Evolutionary conservation across 1,284 basidiomycete species (phyloP).

Genomic region (Sanghuangporus sanghuang): DNA sequence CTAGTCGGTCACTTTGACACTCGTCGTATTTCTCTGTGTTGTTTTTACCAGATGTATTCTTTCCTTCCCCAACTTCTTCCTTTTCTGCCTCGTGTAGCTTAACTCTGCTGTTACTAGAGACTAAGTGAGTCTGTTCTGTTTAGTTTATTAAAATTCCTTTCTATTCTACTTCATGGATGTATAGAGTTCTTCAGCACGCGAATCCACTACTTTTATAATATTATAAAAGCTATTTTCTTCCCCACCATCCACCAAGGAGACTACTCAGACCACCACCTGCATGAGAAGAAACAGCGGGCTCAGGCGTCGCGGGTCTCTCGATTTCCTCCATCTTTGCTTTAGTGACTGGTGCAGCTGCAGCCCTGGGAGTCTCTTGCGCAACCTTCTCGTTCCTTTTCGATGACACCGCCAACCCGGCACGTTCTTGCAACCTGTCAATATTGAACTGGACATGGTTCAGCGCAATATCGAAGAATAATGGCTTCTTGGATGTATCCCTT

Average conservation of each 20-base stretch:
- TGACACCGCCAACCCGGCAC: conserved; percentile 51
- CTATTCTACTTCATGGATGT: neutral
- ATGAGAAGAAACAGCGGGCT: conserved; percentile 26
- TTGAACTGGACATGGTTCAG: conserved; percentile 86
- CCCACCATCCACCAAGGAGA: conserved; percentile 54
- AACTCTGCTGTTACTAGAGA: conserved; percentile 1
- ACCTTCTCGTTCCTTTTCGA: conserved; percentile 20
- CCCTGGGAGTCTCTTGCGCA: neutral
- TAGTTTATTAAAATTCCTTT: neutral
- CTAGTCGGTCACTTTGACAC: conserved; percentile 20
- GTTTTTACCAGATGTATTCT: neutral
- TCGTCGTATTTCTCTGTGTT: neutral
- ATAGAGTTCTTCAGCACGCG: neutral
- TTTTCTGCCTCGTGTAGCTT: conserved; percentile 7
- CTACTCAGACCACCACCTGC: conserved; percentile 35
- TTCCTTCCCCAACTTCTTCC: neutral
- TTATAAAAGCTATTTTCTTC: conserved; percentile 28
- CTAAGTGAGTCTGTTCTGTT: neutral
- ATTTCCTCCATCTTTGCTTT: conserved; percentile 34
- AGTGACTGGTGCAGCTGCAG: neutral
- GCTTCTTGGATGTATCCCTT: conserved; percentile 62
- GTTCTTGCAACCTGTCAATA: conserved; percentile 68
- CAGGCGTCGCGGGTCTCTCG: conserved; percentile 36
- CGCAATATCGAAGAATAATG: conserved; percentile 90
- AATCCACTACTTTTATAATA: neutral